These are phyloP conservation scores for Collybia mongolica DNA, from an alignment of 768 basidiomycete genomes.

Conservation along the genomic window DNA sequence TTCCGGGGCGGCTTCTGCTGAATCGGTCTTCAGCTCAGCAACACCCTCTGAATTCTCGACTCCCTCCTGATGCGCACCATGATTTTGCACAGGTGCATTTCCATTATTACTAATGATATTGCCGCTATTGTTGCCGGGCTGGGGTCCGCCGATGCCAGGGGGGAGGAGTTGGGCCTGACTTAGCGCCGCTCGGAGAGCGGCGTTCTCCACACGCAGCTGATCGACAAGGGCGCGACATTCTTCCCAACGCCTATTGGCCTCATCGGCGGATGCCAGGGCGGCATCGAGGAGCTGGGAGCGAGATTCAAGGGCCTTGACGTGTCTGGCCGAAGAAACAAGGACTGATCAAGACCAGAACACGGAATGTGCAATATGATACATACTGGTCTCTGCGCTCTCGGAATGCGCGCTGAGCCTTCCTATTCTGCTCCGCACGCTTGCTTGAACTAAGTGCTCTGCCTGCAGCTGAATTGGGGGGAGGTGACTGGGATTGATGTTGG, in stretches of 20 bases:
- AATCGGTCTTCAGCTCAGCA: constrained; percentile 25
- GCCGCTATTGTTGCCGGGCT: constrained; percentile 12
- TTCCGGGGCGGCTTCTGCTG: constrained; percentile 16
- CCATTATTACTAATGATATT: constrained; percentile 7
- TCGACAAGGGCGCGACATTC: constrained; percentile 90
- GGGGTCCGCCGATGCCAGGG: constrained; percentile 13
- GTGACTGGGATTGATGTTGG: constrained; percentile 27
- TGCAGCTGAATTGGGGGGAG: constrained; percentile 24
- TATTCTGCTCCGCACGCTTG: constrained; percentile 92
- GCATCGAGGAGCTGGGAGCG: constrained; percentile 85
- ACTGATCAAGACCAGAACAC: constrained; percentile 6
- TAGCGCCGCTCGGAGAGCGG: constrained; percentile 71
- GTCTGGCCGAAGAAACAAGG: constrained; percentile 40
- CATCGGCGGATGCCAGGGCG: constrained; percentile 82
- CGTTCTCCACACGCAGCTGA: constrained; percentile 82
- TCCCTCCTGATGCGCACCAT: constrained; percentile 29
- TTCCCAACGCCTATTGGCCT: constrained; percentile 87
- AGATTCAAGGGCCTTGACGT: constrained; percentile 84
- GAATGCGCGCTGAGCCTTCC: constrained; percentile 92
- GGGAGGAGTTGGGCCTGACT: constrained; percentile 44
- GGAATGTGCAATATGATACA: constrained; percentile 28
- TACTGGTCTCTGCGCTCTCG: constrained; percentile 88
- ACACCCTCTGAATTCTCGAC: constrained; percentile 21
- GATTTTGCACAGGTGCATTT: constrained; percentile 10
- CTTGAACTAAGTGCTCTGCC: constrained; percentile 70